These are phyloP conservation scores for Ophiostoma populinum DNA, from an alignment of 2,329 filamentous ascomycete species.

Conservation along the genomic window DNA sequence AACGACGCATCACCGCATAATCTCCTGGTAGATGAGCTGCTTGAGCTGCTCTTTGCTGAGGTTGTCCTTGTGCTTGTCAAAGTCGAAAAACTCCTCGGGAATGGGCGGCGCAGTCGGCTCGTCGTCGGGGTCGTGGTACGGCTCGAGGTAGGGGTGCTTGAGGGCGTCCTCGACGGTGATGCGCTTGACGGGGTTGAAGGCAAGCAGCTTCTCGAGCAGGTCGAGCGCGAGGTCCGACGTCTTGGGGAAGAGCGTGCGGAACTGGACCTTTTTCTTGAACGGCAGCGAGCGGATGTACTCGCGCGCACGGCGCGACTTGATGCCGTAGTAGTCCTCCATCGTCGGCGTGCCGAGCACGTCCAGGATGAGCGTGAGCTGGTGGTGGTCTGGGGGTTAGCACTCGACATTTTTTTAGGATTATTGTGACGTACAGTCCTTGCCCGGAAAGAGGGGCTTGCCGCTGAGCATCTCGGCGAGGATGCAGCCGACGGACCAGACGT, in stretches of 20 bases:
- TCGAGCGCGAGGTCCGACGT: constrained; percentile 95
- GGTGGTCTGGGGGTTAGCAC: constrained; percentile 51
- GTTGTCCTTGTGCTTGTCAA: constrained; percentile 99
- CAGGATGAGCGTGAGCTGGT: constrained; percentile 91
- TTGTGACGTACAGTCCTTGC: constrained; percentile 63
- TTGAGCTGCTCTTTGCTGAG: constrained; percentile 97
- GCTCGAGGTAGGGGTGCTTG: constrained; percentile 94
- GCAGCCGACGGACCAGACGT: constrained; percentile 97
- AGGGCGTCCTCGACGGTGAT: constrained; percentile 96
- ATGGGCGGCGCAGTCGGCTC: constrained; percentile 94
- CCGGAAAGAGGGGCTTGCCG: constrained; percentile 93
- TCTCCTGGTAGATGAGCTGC: constrained; percentile 93
- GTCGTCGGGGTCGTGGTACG: constrained; percentile 96
- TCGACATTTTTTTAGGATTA: neutral
- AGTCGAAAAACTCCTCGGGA: constrained; percentile 98
- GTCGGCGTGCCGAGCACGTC: constrained; percentile 95
- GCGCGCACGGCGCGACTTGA: constrained; percentile 91
- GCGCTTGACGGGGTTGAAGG: constrained; percentile 96
- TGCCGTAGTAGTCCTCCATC: constrained; percentile 99
- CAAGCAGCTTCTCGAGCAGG: constrained; percentile 82
- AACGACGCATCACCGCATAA: constrained; percentile 53
- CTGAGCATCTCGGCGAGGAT: constrained; percentile 98
- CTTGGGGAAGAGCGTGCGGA: constrained; percentile 94
- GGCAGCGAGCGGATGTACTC: constrained; percentile 97
- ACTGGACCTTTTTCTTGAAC: constrained; percentile 99